Conservation (phyloP, 2,329 filamentous ascomycete genomes). For the Aspergillus cejpii region DNA sequence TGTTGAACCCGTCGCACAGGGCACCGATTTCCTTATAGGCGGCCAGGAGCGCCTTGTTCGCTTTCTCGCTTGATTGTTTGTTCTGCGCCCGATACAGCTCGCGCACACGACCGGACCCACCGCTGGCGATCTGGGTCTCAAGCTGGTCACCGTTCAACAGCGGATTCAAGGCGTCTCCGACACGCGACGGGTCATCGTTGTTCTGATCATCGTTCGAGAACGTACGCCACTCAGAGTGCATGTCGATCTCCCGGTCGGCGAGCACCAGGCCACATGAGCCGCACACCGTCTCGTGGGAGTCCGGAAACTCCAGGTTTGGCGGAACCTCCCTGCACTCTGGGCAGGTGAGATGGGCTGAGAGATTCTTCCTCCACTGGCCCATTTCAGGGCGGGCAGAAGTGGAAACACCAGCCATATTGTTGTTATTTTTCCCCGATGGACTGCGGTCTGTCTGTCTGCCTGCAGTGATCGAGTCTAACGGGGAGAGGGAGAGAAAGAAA, state of each 20-base stretch:
- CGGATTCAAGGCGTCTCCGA: constrained; percentile 86
- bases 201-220: constrained; percentile 98
- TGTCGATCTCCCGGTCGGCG: constrained; percentile 86
- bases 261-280: constrained; percentile 86
- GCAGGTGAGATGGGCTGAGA: constrained; percentile 79
- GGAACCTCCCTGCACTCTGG: constrained; percentile 85
- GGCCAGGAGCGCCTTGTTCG: constrained; percentile 69
- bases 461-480: constrained; percentile 10
- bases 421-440: constrained; percentile 1
- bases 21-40: constrained; percentile 84
- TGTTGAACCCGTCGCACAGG: constrained; percentile 76
- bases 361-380: constrained; percentile 66
- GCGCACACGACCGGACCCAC: constrained; percentile 62
- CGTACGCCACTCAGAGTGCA: constrained; percentile 95
- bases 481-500: constrained; percentile 10
- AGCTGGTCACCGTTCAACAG: constrained; percentile 86
- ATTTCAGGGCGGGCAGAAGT: constrained; percentile 35
- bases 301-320: constrained; percentile 90
- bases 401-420: constrained; percentile 36
- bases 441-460: constrained; percentile 12
- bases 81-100: constrained; percentile 80
- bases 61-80: constrained; percentile 72
- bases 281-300: constrained; percentile 88
- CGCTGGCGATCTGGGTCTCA: constrained; percentile 79
- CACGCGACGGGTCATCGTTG: constrained; percentile 94